These are phyloP conservation scores for Cystobasidium sp. DNA, from an alignment of 1,284 basidiomycete species.

Conservation along the genomic window DNA sequence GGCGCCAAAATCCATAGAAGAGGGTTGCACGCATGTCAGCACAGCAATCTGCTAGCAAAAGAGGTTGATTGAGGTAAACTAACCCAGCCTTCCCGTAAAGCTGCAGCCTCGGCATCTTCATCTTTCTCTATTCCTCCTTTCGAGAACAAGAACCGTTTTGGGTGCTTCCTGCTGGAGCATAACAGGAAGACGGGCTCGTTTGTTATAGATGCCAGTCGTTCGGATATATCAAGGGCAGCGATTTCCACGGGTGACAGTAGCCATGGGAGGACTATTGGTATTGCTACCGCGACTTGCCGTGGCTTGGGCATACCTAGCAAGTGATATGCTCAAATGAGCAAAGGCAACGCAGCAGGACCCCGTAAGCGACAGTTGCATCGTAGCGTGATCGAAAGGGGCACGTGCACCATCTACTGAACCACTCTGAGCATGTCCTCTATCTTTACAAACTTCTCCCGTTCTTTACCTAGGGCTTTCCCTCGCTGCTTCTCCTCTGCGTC, in stretches of 20 bases:
- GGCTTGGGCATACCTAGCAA: conserved; percentile 13
- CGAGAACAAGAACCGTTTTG: conserved; percentile 27
- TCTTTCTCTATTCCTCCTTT: conserved; percentile 44
- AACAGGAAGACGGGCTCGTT: conserved; percentile 24
- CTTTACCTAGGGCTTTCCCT: conserved; percentile 49
- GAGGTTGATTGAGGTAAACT: neutral
- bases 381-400: neutral
- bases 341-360: neutral
- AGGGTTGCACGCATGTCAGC: too few species aligned
- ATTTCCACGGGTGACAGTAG: neutral
- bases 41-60: too few species aligned
- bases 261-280: conserved; percentile 28
- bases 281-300: conserved; percentile 29
- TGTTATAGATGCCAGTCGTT: conserved; percentile 8
- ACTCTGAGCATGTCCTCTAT: conserved; percentile 50
- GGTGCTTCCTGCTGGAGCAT: conserved; percentile 37
- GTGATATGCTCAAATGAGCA: neutral
- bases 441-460: conserved; percentile 52
- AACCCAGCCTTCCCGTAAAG: conserved; percentile 43
- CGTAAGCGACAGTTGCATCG: neutral
- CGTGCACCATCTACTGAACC: neutral
- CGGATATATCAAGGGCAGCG: conserved; percentile 1
- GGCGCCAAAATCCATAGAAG: too few species aligned
- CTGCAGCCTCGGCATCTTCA: conserved; percentile 30
- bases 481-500: conserved; percentile 49